Percentiles rank a stretch among this genome's conserved stretches.
These are phyloP conservation scores for Leccinum barrowsii DNA, from an alignment of 768 basidiomycete genomes.

Conservation along the genomic window DNA sequence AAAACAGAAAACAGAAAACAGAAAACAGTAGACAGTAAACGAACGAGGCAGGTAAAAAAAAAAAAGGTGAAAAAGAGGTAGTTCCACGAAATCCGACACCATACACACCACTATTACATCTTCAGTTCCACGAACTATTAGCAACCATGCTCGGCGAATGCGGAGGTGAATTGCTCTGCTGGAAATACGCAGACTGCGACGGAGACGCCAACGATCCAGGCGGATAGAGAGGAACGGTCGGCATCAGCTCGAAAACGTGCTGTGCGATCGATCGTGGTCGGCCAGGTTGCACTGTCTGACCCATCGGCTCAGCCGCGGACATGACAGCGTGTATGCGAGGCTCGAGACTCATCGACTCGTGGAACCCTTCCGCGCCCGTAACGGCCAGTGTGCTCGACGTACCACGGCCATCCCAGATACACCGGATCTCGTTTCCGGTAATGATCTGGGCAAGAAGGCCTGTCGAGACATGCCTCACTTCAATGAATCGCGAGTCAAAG, in stretches of 20 bases:
- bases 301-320: slow-evolving; percentile 46
- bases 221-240: slow-evolving; percentile 35
- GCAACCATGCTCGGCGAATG: slow-evolving; percentile 47
- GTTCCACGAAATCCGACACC: background rate
- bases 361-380: slow-evolving; percentile 32
- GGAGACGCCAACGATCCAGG: slow-evolving; percentile 52
- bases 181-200: slow-evolving; percentile 49
- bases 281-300: slow-evolving; percentile 36
- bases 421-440: slow-evolving; percentile 74
- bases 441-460: slow-evolving; percentile 82
- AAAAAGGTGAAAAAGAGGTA: too few relatives aligned
- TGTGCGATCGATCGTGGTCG: slow-evolving; percentile 55
- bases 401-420: slow-evolving; percentile 86
- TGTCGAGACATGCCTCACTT: slow-evolving; percentile 80
- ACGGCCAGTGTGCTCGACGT: slow-evolving; percentile 25
- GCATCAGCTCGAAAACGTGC: slow-evolving; percentile 73
- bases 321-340: slow-evolving; percentile 86
- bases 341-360: slow-evolving; percentile 58
- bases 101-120: background rate
- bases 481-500: slow-evolving; percentile 87
- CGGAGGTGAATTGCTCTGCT: slow-evolving; percentile 50
- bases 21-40: background rate
- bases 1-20: background rate
- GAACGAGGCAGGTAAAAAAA: background rate
- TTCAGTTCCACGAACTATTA: slow-evolving; percentile 23